Percentiles rank a stretch among this genome's conserved stretches.
Conservation (phyloP, 1,284 basidiomycete species). For the Paramarasmius palmivorus region DNA sequence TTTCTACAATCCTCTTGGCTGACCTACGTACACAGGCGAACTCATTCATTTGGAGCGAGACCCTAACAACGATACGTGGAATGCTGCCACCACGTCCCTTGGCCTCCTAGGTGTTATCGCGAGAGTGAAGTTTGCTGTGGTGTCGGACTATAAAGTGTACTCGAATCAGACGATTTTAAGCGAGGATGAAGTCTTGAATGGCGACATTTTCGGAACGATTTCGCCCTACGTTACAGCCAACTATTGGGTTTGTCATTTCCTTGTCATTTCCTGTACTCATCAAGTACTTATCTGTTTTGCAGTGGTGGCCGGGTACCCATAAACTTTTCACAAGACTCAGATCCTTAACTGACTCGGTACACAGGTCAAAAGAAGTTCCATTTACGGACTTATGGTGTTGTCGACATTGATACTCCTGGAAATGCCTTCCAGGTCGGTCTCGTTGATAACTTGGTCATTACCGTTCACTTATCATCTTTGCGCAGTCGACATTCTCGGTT, state of each 20-base stretch:
- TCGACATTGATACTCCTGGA: conserved; percentile 25
- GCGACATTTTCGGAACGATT: conserved; percentile 30
- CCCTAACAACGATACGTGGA: conserved; percentile 29
- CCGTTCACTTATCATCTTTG: not conserved
- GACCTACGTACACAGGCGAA: conserved; percentile 23
- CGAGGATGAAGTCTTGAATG: conserved; percentile 31
- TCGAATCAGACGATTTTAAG: conserved; percentile 30
- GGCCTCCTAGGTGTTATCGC: conserved; percentile 35
- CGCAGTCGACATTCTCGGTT: conserved; percentile 34
- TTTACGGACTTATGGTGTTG: conserved; percentile 31
- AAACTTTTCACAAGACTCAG: not conserved
- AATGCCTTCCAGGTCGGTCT: conserved; percentile 33
- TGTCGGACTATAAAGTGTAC: conserved; percentile 33
- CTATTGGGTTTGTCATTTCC: conserved; percentile 29
- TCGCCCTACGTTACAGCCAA: conserved; percentile 38
- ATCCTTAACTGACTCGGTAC: not conserved
- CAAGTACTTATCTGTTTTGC: not conserved
- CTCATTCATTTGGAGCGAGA: conserved; percentile 31
- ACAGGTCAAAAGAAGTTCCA: conserved; percentile 34
- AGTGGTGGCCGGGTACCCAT: conserved; percentile 36
- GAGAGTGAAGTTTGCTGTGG: conserved; percentile 29
- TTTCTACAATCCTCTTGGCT: not conserved
- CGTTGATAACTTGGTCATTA: not conserved
- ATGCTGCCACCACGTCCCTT: conserved; percentile 35
- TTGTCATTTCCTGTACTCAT: not conserved